Percentiles rank a stretch among this genome's conserved stretches.
Conservation (phyloP, 371 early-diverging fungal genomes). For the Haplosporangium sp. region DNA sequence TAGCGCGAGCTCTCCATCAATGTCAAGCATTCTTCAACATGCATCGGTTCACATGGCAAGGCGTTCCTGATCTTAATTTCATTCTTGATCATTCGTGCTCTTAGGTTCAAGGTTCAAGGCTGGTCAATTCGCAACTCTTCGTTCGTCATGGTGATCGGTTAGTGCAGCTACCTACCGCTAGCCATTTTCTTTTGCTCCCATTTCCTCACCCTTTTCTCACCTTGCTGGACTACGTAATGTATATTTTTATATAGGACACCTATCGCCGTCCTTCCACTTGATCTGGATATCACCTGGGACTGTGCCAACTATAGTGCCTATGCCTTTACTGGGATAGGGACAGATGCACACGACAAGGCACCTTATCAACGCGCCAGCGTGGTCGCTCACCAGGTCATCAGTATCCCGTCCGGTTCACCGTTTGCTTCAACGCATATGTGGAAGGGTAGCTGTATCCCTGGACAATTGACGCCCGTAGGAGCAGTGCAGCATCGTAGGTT, state of each 20-base stretch:
- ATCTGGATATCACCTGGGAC: constrained; percentile 47
- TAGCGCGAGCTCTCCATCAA: not conserved
- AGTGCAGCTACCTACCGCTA: not conserved
- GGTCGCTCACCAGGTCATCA: constrained; percentile 32
- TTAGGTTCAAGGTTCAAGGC: constrained; percentile 37
- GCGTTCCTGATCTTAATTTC: too few relatives aligned
- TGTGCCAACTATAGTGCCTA: constrained; percentile 38
- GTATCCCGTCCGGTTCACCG: constrained; percentile 34
- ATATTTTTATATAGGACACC: constrained; percentile 13
- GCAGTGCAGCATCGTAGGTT: constrained; percentile 60
- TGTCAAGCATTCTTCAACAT: too few relatives aligned
- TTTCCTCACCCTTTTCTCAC: too few relatives aligned
- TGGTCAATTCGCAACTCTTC: constrained; percentile 49
- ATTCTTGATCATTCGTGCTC: too few relatives aligned
- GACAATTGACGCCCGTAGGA: constrained; percentile 64
- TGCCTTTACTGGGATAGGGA: constrained; percentile 36
- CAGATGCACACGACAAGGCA: constrained; percentile 17
- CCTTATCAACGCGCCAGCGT: constrained; percentile 37
- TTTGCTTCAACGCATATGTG: constrained; percentile 35
- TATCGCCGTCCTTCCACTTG: constrained; percentile 22
- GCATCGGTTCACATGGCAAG: too few relatives aligned
- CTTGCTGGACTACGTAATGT: too few relatives aligned
- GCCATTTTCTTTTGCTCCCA: not conserved
- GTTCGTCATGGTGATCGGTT: constrained; percentile 58
- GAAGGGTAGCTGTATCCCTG: constrained; percentile 43